Evolutionary conservation across 2,329 filamentous ascomycete species (phyloP), one percentile per base, ranked within the genome.

Genomic region (Pseudogymnoascus sp.): DNA sequence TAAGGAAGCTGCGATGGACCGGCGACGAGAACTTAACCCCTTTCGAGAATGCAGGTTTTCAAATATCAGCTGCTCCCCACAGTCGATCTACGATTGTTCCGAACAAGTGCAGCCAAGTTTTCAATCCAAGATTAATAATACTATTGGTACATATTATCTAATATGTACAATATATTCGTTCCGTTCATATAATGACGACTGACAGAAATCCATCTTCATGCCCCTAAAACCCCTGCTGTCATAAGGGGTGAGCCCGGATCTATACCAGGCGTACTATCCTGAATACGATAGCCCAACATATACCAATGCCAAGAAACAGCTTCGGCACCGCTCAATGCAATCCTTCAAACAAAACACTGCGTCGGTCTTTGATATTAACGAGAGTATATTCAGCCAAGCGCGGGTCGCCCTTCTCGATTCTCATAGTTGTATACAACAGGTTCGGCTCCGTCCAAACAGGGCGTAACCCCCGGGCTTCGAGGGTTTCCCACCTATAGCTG

Each of bases 311-410:
- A 11, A 3, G 28, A 7, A 5, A 10, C n/a, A 4, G 5, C 11
- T 42, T 35, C 31, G 12, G n/a, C 7, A 25, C 10, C 38, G 5
- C 11, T 60, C 25, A 38, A 18, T 44, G 44, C 6, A 44, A 60
- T 10, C 21, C 35, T 42, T 44, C 14, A 60, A 60, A 42, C 16
- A 60, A 21, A 38, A 40, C 35, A 31, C 35, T 71, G 28, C 63
- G 67, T 53, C 65, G 60, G 64, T 71, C 70, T 40, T 62, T 70
- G 33, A 47, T 62, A 65, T 71, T 71, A 8, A 71, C 63, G 64
- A 65, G 69, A n/a, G 70, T 69, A 66, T 71, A 71, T 59, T 71
- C 68, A 23, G 69, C 66, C 35, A 69, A 63, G 35, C 67, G 68
- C 1, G 68, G 63, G 10, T 60, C 64, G 5, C 61, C 33, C 47